Base-by-base conservation (phyloP, 2,329 filamentous ascomycete genomes). In the Colletotrichum tropicicola region DNA sequence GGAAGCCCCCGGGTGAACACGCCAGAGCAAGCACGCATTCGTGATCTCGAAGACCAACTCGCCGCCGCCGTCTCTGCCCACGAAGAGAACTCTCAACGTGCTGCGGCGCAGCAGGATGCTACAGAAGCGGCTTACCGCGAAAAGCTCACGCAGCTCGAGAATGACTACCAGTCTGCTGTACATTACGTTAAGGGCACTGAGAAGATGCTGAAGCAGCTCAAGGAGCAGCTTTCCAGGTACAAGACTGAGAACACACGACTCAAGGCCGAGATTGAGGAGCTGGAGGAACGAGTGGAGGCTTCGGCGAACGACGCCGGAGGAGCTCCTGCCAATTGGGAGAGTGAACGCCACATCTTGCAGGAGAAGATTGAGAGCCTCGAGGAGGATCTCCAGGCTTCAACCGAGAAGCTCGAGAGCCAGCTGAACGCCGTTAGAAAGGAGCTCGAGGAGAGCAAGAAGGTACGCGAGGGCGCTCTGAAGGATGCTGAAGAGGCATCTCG, bases 121-220 rank as follows among this genome's bases (percentile, higher is more conserved):
- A 91, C 93, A n/a, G 95, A 97, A 75, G 86, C 89, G 59, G 88
- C 92, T 48, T 98, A 97, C 80, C 92, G 94, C 67, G 94, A 98
- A 76, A 98, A 98, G 78, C 85, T 99, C 55, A 88, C 93, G 64
- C 94, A 97, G 74, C 88, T 99, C 30, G 94, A 98, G 79, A 97
- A 94, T 75, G 96, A 99, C 77, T 98, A 99, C 76, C 94, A 98
- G 78, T 97, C 96, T 43, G 95, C 96, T 15, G 94, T 98, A 52
- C 96, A 98, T 78, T 99, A 99, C 74, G 93, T 99, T 70, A 97
- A 97, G 79, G 96, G 96, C 63, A 98, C 96, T 2, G 96, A 99
- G 79, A 98, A 98, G 86, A 98, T 99, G 94, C 87, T 99, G 51
- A 94, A 96, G 79, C 95, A 97, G 78, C 95, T 99, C 85, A 98